Percentiles rank a stretch among this genome's conserved stretches.
These are phyloP conservation scores for Tricladium varicosporioides DNA, from an alignment of 2,329 filamentous ascomycete species.

Conservation along the genomic window DNA sequence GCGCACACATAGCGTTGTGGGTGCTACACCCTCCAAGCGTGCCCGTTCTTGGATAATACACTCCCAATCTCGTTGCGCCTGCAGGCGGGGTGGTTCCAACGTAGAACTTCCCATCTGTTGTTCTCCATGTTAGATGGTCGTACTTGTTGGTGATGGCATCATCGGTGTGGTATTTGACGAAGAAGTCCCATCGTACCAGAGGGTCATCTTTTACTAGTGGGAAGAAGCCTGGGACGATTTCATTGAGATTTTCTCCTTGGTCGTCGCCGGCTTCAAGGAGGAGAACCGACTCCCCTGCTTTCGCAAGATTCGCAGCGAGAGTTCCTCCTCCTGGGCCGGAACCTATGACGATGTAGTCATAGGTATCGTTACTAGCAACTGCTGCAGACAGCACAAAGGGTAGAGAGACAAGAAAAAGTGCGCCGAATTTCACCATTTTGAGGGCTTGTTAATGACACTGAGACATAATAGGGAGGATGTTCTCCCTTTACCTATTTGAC, in stretches of 20 bases:
- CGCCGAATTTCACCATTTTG: neutral
- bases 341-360: slow-evolving; percentile 41
- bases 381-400: neutral
- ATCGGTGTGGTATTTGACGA: slow-evolving; percentile 20
- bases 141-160: slow-evolving; percentile 13
- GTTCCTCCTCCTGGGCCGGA: slow-evolving; percentile 51
- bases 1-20: slow-evolving; percentile 25
- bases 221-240: slow-evolving; percentile 48
- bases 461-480: too few relatives aligned
- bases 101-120: slow-evolving; percentile 24
- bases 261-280: slow-evolving; percentile 54
- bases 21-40: slow-evolving; percentile 31
- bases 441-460: neutral
- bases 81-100: slow-evolving; percentile 27
- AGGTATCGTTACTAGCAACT: neutral
- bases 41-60: slow-evolving; percentile 32
- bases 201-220: slow-evolving; percentile 46
- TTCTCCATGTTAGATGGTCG: slow-evolving; percentile 37
- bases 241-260: slow-evolving; percentile 40
- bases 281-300: slow-evolving; percentile 50
- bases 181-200: slow-evolving; percentile 50
- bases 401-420: neutral
- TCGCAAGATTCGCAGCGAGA: slow-evolving; percentile 48
- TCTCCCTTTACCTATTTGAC: too few relatives aligned
- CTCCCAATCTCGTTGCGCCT: slow-evolving; percentile 25